Evolutionary conservation across 1,284 basidiomycete genomes (phyloP).

Genomic region (Ustilago vetiveriae): DNA sequence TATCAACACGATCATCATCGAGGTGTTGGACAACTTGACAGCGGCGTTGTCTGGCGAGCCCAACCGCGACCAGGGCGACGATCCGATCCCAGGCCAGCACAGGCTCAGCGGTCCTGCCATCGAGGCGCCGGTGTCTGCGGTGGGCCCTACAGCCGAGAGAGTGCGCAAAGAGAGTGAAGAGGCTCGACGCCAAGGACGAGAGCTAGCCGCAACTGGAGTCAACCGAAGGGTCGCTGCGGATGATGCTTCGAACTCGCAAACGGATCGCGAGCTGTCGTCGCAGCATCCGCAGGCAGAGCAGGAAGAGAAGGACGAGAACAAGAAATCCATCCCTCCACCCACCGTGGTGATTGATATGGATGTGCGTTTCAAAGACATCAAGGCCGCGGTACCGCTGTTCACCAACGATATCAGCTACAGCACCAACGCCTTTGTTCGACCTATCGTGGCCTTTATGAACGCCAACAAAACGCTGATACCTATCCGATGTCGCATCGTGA

Average conservation of each 20-base stretch:
- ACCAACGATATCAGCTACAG: conserved; percentile 77
- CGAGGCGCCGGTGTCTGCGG: conserved; percentile 73
- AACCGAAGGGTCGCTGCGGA: conserved; percentile 5
- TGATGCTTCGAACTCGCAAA: background rate
- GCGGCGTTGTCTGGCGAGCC: conserved; percentile 52
- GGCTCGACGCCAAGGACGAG: conserved; percentile 27
- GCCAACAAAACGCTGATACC: conserved; percentile 64
- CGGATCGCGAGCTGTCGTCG: background rate
- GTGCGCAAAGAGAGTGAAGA: conserved; percentile 55
- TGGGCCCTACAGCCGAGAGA: conserved; percentile 57
- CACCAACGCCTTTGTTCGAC: conserved; percentile 92
- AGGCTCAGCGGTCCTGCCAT: conserved; percentile 86
- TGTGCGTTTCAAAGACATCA: conserved; percentile 91
- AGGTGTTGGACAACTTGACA: conserved; percentile 85
- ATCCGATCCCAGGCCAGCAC: conserved; percentile 85
- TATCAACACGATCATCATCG: conserved; percentile 78
- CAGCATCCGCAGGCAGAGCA: conserved; percentile 1
- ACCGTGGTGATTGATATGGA: conserved; percentile 87
- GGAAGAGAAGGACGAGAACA: background rate
- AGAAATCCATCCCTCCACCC: conserved; percentile 41
- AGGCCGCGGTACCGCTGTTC: conserved; percentile 83
- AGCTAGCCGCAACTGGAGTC: conserved; percentile 5
- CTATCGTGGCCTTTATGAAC: conserved; percentile 94
- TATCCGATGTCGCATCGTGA: conserved; percentile 62
- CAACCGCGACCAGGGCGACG: conserved; percentile 30